Percentiles rank a stretch among this genome's conserved stretches.
Conservation (phyloP, 352 stramenopile species). For the Phytophthora tubulina region DNA sequence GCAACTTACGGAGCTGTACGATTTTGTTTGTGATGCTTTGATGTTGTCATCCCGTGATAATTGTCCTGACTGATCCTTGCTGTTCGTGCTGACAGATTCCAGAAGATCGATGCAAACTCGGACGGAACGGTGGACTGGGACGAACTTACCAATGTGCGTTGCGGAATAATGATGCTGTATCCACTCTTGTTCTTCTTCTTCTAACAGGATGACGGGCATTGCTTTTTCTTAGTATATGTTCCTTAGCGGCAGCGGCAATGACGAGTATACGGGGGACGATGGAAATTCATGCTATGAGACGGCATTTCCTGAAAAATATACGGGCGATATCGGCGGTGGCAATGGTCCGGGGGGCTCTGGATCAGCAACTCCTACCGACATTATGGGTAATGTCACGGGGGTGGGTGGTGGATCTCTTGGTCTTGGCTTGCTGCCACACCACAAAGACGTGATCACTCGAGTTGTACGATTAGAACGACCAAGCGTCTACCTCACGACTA, state of each 20-base stretch:
- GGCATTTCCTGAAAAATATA: constrained; percentile 62
- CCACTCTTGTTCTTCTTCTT: background rate
- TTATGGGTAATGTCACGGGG: constrained; percentile 40
- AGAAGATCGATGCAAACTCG: constrained; percentile 91
- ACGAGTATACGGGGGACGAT: constrained; percentile 74
- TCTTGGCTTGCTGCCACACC: constrained; percentile 48
- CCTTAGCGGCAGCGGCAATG: constrained; percentile 71
- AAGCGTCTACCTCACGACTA: constrained; percentile 76
- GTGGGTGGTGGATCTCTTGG: constrained; percentile 30
- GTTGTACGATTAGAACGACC: constrained; percentile 74
- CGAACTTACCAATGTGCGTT: constrained; percentile 85
- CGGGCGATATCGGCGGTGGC: constrained; percentile 29
- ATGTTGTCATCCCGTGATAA: background rate
- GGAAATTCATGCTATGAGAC: constrained; percentile 74
- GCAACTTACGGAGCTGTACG: constrained; percentile 85
- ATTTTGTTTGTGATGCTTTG: background rate
- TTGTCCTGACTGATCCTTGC: background rate
- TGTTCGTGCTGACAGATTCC: constrained; percentile 53
- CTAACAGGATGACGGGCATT: constrained; percentile 1
- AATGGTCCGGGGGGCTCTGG: constrained; percentile 18
- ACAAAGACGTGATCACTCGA: constrained; percentile 82
- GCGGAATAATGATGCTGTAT: background rate
- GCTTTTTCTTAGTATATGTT: constrained; percentile 75
- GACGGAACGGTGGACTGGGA: constrained; percentile 91
- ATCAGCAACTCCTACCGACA: constrained; percentile 25